These are phyloP conservation scores for Paecilomyces niveus DNA, from an alignment of 2,329 filamentous ascomycete species.

Conservation along the genomic window DNA sequence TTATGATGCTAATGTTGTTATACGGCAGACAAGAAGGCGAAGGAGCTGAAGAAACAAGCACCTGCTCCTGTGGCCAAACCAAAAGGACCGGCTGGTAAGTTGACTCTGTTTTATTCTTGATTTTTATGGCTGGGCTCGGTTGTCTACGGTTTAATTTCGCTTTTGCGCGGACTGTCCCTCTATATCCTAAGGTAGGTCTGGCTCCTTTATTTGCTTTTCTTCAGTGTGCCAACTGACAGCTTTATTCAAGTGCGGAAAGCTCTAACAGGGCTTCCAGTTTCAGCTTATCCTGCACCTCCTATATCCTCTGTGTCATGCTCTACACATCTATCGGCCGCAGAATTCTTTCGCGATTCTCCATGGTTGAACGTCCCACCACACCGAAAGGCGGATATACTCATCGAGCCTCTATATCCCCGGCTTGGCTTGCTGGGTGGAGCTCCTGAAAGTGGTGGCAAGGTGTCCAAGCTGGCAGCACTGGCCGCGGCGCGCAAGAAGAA, in stretches of 20 bases:
- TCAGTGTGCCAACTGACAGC: slow-evolving; percentile 22
- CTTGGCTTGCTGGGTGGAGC: slow-evolving; percentile 74
- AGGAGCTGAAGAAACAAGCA: slow-evolving; percentile 28
- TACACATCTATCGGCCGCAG: slow-evolving; percentile 39
- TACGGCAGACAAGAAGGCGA: slow-evolving; percentile 26
- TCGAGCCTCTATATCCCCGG: slow-evolving; percentile 51
- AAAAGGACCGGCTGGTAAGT: slow-evolving; percentile 23
- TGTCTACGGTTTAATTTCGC: neutral
- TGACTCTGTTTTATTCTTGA: slow-evolving; percentile 2
- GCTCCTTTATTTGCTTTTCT: slow-evolving; percentile 10
- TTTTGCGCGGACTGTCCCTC: slow-evolving; percentile 1
- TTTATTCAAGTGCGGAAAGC: slow-evolving; percentile 22
- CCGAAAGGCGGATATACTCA: slow-evolving; percentile 56
- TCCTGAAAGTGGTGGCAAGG: slow-evolving; percentile 55
- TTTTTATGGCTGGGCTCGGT: slow-evolving; percentile 23
- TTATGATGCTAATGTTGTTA: neutral
- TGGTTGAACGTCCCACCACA: slow-evolving; percentile 69
- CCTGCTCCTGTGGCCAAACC: slow-evolving; percentile 14
- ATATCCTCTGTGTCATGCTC: slow-evolving; percentile 15
- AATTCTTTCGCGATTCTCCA: slow-evolving; percentile 76
- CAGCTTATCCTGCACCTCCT: slow-evolving; percentile 19
- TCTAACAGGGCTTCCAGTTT: slow-evolving; percentile 33
- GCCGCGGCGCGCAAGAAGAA: slow-evolving; percentile 83
- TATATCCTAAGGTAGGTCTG: slow-evolving; percentile 6
- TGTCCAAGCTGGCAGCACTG: slow-evolving; percentile 85